phyloP scores from a whole-genome alignment of 2,329 filamentous ascomycete species.

The Aulographum hederae region DNA sequence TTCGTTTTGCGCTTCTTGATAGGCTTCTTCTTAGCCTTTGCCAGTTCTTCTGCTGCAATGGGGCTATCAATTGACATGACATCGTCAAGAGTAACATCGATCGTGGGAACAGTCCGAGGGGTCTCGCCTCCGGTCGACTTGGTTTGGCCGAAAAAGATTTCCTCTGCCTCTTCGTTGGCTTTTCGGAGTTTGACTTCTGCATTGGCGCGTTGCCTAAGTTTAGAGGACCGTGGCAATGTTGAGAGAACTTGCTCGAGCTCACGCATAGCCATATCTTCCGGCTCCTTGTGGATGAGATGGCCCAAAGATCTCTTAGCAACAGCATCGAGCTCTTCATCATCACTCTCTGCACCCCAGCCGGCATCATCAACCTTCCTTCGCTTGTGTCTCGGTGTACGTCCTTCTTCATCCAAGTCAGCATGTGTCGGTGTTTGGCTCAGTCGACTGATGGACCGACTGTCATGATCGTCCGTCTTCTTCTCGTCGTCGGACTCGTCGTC shows the following conservation, averaged over 20 bases:
- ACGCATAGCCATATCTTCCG: constrained; percentile 50
- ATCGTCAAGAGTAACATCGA: constrained; percentile 5
- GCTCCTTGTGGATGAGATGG: constrained; percentile 37
- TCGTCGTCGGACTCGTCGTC: constrained; percentile 79
- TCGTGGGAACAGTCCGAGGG: constrained; percentile 1
- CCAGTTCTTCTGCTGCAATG: constrained; percentile 12
- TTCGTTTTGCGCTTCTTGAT: constrained; percentile 50
- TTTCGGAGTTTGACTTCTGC: constrained; percentile 56
- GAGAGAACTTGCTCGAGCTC: constrained; percentile 36
- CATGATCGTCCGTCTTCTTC: constrained; percentile 56
- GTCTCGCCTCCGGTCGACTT: too few species aligned
- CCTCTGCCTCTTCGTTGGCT: constrained; percentile 69
- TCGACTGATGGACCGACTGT: constrained; percentile 65
- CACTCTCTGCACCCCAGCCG: constrained; percentile 27
- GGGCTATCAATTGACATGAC: background rate
- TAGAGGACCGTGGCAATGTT: constrained; percentile 35
- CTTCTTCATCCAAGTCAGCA: constrained; percentile 33
- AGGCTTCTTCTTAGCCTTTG: constrained; percentile 17
- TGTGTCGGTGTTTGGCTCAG: constrained; percentile 30
- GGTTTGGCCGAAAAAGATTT: constrained; percentile 44
- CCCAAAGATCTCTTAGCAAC: constrained; percentile 27
- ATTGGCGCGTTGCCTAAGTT: constrained; percentile 58
- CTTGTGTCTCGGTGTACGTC: constrained; percentile 25
- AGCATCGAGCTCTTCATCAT: constrained; percentile 29
- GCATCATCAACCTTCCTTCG: constrained; percentile 23